Percentiles rank a stretch among this genome's conserved stretches.
Evolutionary conservation across 2,329 filamentous ascomycete species (phyloP).

Genomic region (Sphaerostilbella broomeana): DNA sequence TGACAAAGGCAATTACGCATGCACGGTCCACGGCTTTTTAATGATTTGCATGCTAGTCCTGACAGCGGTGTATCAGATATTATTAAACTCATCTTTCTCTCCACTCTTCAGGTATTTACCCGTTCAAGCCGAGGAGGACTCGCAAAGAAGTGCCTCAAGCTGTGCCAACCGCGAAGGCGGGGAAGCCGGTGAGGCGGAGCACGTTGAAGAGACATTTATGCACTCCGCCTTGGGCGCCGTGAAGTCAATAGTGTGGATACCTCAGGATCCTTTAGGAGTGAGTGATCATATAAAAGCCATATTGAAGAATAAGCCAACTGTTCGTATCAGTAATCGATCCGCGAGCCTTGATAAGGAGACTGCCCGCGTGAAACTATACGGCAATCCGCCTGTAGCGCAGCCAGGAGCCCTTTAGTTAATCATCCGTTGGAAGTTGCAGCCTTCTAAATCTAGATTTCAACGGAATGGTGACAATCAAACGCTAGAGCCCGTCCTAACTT

Average conservation of each 20-base stretch:
- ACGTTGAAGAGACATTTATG: conserved; percentile 83
- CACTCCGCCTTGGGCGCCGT: conserved; percentile 80
- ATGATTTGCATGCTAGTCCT: conserved; percentile 73
- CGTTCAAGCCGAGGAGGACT: conserved; percentile 92
- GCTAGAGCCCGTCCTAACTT: no score
- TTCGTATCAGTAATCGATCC: no score
- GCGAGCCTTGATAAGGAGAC: no score
- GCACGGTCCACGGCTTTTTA: conserved; percentile 69
- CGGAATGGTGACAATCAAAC: no score
- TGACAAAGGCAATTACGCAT: conserved; percentile 45
- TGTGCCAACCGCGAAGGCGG: conserved; percentile 32
- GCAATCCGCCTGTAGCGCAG: no score
- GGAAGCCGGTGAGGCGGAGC: conserved; percentile 32
- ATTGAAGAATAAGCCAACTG: no score
- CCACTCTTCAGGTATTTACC: conserved; percentile 85
- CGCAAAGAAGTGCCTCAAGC: conserved; percentile 42
- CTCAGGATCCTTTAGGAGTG: conserved; percentile 80
- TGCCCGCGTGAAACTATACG: no score
- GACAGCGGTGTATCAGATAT: conserved; percentile 69
- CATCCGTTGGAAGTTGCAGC: no score
- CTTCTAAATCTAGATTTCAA: no score
- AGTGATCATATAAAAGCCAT: no score
- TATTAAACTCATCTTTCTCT: conserved; percentile 76
- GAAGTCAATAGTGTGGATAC: conserved; percentile 88
- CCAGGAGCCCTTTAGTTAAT: no score